Evolutionary conservation across 2,329 filamentous ascomycete species (phyloP).

Genomic region (Cytospora piceicola): DNA sequence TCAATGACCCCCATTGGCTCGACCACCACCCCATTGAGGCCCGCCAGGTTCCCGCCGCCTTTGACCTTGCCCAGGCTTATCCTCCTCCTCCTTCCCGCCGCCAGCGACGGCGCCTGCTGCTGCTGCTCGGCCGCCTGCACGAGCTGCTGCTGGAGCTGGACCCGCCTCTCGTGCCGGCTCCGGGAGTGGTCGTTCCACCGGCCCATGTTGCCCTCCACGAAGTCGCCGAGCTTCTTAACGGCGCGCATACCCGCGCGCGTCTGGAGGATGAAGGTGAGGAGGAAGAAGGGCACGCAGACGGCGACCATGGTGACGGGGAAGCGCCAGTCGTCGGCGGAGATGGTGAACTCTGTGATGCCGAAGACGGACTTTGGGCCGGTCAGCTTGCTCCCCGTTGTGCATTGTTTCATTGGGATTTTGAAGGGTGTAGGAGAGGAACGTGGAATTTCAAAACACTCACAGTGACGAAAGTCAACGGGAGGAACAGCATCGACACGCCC

Average conservation of each 20-base stretch:
- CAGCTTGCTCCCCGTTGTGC: neutral
- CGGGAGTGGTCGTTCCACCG: slow-evolving; percentile 17
- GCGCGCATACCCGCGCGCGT: slow-evolving; percentile 43
- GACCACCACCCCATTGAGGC: neutral
- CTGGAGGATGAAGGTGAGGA: slow-evolving; percentile 51
- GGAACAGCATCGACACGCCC: slow-evolving; percentile 63
- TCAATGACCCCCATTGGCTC: neutral
- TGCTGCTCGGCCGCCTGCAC: slow-evolving; percentile 20
- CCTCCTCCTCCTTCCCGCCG: slow-evolving; percentile 12
- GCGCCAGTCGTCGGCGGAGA: slow-evolving; percentile 48
- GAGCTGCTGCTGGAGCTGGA: slow-evolving; percentile 29
- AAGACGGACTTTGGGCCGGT: slow-evolving; percentile 50
- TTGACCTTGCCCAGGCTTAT: slow-evolving; percentile 14
- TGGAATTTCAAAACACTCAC: slow-evolving; percentile 36
- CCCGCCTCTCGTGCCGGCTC: slow-evolving; percentile 24
- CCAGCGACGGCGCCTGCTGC: neutral
- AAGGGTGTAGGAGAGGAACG: neutral
- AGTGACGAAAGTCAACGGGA: slow-evolving; percentile 65
- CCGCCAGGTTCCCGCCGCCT: neutral
- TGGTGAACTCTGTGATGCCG: slow-evolving; percentile 54
- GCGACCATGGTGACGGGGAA: slow-evolving; percentile 63
- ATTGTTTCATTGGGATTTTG: neutral
- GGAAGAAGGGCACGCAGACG: slow-evolving; percentile 57
- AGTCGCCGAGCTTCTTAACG: slow-evolving; percentile 25
- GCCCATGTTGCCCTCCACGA: slow-evolving; percentile 24